Percentiles rank a stretch among this genome's conserved stretches.
phyloP scores from a whole-genome alignment of 768 basidiomycete species.

The Tricholoma hemisulphureum region DNA sequence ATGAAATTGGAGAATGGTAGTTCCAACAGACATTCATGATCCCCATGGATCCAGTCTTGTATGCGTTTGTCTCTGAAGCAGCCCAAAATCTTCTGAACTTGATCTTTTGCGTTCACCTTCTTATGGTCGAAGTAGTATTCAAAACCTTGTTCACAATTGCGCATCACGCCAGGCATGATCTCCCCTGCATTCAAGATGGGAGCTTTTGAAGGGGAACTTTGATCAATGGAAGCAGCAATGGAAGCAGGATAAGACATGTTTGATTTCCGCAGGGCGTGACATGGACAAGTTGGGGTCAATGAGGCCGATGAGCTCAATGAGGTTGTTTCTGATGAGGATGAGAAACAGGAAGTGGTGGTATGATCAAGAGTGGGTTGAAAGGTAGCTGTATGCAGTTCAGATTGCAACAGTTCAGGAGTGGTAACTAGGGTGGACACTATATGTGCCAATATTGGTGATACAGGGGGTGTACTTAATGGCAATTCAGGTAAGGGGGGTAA shows the following conservation, averaged over 20 bases:
- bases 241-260: neutral
- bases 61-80: neutral
- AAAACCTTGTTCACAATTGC: neutral
- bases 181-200: neutral
- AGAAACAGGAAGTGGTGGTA: no score
- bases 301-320: no score
- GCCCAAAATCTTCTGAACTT: neutral
- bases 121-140: neutral
- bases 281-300: neutral
- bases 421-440: no score
- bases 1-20: neutral
- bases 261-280: neutral
- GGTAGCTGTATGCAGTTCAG: no score
- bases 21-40: neutral
- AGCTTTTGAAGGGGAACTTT: neutral
- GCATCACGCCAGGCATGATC: neutral
- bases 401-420: no score
- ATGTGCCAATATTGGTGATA: no score
- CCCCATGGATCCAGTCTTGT: neutral
- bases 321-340: no score
- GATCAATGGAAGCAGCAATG: neutral
- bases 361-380: no score
- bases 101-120: neutral
- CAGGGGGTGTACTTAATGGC: no score
- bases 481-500: no score